Evolutionary conservation across 2,329 filamentous ascomycete genomes (phyloP).

Genomic region (Exophiala phaeomuriformis): DNA sequence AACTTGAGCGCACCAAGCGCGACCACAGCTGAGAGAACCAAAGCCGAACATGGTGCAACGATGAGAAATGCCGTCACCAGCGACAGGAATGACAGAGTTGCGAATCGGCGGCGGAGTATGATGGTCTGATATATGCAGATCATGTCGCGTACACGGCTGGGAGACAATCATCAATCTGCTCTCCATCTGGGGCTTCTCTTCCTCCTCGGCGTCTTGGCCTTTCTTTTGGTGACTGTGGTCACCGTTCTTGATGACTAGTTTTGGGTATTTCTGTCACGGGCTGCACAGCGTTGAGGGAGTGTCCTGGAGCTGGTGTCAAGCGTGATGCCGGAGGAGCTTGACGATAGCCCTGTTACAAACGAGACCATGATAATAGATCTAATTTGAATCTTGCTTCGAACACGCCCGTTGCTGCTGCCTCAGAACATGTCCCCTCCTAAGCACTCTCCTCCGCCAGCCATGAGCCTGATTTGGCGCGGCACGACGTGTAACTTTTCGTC

Average conservation of each 20-base stretch:
- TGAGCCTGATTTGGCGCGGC: too few relatives aligned
- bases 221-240: neutral
- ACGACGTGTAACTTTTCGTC: too few relatives aligned
- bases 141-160: neutral
- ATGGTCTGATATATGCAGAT: conserved; percentile 16
- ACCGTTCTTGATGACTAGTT: neutral
- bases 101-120: conserved; percentile 23
- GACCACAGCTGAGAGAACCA: neutral
- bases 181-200: too few relatives aligned
- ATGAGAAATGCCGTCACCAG: neutral
- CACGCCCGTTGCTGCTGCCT: neutral
- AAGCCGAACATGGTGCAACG: neutral
- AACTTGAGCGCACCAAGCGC: conserved; percentile 1
- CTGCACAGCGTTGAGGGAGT: too few relatives aligned
- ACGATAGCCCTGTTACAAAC: neutral
- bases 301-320: neutral
- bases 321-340: neutral
- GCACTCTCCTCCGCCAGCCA: too few relatives aligned
- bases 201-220: too few relatives aligned
- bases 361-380: neutral
- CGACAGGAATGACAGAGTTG: conserved; percentile 20
- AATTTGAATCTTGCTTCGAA: neutral
- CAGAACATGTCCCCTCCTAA: neutral
- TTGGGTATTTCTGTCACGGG: neutral
- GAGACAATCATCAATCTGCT: too few relatives aligned